Evolutionary conservation across 148 eudicot genomes (phyloP), one percentile per base, ranked within the genome.

Genomic region (Rhododendron vialii): DNA sequence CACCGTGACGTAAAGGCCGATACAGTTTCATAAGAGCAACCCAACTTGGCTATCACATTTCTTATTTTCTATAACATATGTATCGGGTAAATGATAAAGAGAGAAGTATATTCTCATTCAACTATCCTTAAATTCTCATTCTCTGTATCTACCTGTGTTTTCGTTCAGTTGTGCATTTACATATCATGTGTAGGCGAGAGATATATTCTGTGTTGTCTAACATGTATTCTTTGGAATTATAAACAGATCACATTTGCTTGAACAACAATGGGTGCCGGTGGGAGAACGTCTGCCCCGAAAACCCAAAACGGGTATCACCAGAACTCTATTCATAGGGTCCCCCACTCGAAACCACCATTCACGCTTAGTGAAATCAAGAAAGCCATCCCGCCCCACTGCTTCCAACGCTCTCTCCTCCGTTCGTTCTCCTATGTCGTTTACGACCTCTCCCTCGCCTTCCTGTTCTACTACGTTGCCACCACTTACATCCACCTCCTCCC

Each of bases 381-480:
- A 74, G 89, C 90, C 75, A 90, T 93, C 85, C 93, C 94, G 38
- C 93, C 93, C 61, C 92, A 93, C 86, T 93, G 95, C 87, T 93
- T 93, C 81, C 47, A 90, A 12, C 89, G 95, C 1, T 92, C 95
- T 71, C 87, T 92, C 12, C 50, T 89, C 48, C 88, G 85, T 26
- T 93, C 95, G 0, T 91, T 91, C 87, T 89, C 90, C 45, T 92
- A 86, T 33, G 85, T 92, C 0, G 83, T 90, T 3, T 84, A 84
- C 28, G 94, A 93, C 71, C 84, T 93, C 33, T 3, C 81, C 78
- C 63, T 90, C 5, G 87, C 75, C 84, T 88, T 10, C 11, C 38
- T 91, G 30, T 86, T 93, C 83, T 92, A 87, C 87, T 89, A 86
- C 30, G 48, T 90, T 17, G 89, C 93, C 26, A 71, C 87, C 59